Evolutionary conservation across 176 grass and related monocot species (phyloP), one percentile per base, ranked within the genome.

Genomic region (Microstegium vimineum): DNA sequence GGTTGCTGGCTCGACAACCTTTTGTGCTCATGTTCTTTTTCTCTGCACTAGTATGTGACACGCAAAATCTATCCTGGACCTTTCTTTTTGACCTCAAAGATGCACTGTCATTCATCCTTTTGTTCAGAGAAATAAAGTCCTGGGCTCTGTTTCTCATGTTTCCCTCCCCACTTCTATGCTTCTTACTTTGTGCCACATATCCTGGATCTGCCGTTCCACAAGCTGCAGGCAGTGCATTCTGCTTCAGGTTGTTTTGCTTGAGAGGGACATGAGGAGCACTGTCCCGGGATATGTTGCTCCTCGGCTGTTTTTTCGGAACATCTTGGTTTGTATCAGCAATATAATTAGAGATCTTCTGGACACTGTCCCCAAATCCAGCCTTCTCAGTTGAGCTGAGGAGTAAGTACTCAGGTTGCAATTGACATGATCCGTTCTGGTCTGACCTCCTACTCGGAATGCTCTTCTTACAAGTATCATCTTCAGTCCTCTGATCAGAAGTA

Each of bases 201-300:
- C 37, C 43, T 31, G 22, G 56, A 51, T 82, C 66, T 71, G 35
- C 81, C 14, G 32, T 64, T 70, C n/a, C 18, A 71, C 20, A 70
- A 71, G 34, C 67, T 68, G 38, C 54, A 59, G 82, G 67, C 26
- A 86, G 71, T 42, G 75, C 54, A 71, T 93, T 98, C 81, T 86
- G 90, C 91, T 87, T 94, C 75, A 86, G 83, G 80, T 89, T 88
- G 61, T 92, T 94, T 72, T 89, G 86, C 45, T 82, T 92, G 32
- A 92, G 81, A 36, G 86, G 84, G 20, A 33, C 60, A 81, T 67
- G 52, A 69, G 45, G 49, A 60, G 66, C 67, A 65, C 60, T 89
- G 33, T 81, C 74, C 33, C 61, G 36, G 59, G 43, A 43, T 59
- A 46, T 69, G 5, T 27, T 88, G 59, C 26, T 28, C 25, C 45